Percentiles rank a stretch among this genome's conserved stretches.
These are phyloP conservation scores for Pichia californica DNA, from an alignment of 805 yeast species.

Conservation along the genomic window DNA sequence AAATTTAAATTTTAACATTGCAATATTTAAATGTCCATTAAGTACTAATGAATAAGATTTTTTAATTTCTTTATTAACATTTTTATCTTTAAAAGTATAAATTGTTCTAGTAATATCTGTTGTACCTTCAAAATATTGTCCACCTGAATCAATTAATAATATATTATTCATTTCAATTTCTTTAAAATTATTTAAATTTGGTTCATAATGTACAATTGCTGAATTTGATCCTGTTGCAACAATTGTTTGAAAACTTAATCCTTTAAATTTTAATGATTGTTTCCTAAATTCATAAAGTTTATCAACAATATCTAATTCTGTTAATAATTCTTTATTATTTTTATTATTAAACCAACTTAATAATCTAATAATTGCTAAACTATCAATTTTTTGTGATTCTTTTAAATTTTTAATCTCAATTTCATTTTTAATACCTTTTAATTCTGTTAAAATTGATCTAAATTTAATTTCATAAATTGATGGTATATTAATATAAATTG, in stretches of 20 bases:
- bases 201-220: conserved; percentile 71
- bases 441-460: conserved; percentile 38
- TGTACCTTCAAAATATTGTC: conserved; percentile 89
- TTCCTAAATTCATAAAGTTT: conserved; percentile 44
- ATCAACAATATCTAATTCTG: conserved; percentile 50
- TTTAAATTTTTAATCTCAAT: conserved; percentile 68
- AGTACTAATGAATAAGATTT: conserved; percentile 77
- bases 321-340: conserved; percentile 28
- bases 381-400: conserved; percentile 78
- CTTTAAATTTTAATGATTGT: conserved; percentile 45
- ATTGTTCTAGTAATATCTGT: conserved; percentile 91
- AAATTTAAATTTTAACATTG: conserved; percentile 70
- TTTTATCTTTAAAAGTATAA: conserved; percentile 44
- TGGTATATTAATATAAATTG: conserved; percentile 23
- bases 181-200: conserved; percentile 50
- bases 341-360: conserved; percentile 79
- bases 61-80: conserved; percentile 50
- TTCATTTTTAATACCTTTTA: conserved; percentile 72
- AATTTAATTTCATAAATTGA: conserved; percentile 16
- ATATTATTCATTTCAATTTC: conserved; percentile 60
- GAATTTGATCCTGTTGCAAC: conserved; percentile 73
- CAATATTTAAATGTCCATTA: conserved; percentile 87
- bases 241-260: conserved; percentile 70
- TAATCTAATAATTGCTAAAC: conserved; percentile 65
- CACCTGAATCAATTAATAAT: conserved; percentile 83